A percentile compares a stretch with the other conserved stretches of the same genome.
phyloP scores from a whole-genome alignment of 805 yeast genomes.

The Cyberlindnera saturnus region DNA sequence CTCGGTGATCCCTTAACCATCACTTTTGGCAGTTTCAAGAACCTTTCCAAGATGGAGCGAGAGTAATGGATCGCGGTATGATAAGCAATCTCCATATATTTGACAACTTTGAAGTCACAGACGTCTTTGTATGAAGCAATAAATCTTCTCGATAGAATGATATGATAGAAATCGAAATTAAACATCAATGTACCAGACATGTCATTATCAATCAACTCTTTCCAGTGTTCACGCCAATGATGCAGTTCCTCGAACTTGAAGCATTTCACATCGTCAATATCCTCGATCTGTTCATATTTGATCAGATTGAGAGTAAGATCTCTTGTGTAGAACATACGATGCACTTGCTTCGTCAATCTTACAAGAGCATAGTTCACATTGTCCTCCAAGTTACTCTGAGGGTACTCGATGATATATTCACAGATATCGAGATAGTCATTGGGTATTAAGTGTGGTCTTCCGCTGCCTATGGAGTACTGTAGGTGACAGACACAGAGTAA shows the following conservation, averaged over 20 bases:
- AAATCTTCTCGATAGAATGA: conserved; percentile 34
- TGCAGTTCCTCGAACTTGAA: conserved; percentile 18
- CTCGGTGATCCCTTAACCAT: conserved; percentile 52
- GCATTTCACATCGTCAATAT: conserved; percentile 7
- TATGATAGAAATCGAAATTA: conserved; percentile 42
- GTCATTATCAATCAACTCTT: conserved; percentile 39
- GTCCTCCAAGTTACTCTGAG: conserved; percentile 47
- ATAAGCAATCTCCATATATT: conserved; percentile 25
- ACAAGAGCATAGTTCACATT: conserved; percentile 47
- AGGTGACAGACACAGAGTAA: conserved; percentile 46
- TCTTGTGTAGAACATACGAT: conserved; percentile 20
- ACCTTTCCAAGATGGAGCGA: conserved; percentile 37
- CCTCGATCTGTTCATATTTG: conserved; percentile 15
- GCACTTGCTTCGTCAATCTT: conserved; percentile 29
- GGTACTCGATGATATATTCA: conserved; percentile 39
- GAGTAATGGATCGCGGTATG: conserved; percentile 41
- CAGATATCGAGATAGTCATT: conserved; percentile 34
- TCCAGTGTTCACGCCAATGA: conserved; percentile 44
- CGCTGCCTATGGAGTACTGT: conserved; percentile 44
- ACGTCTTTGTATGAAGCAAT: conserved; percentile 24
- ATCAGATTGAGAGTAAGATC: conserved; percentile 19
- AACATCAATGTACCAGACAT: conserved; percentile 42
- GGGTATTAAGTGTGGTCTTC: conserved; percentile 38
- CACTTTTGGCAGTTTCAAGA: conserved; percentile 38
- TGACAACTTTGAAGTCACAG: conserved; percentile 18